Evolutionary conservation across 169 alveolate genomes (phyloP).

Genomic region (Plasmodium gallinaceum): DNA sequence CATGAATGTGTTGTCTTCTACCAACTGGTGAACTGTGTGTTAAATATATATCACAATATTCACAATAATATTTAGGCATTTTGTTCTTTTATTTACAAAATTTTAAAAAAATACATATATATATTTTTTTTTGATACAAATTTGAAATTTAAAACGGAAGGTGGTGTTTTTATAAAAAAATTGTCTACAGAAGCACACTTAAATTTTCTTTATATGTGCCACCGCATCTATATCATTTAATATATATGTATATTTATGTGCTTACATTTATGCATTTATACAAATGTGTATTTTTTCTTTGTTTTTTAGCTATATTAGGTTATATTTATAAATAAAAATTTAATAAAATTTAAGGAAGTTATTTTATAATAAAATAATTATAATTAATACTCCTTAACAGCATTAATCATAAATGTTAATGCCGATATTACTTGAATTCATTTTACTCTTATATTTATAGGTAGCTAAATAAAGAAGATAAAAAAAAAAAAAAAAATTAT

Average conservation of each 20-base stretch:
- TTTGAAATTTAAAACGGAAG: no score
- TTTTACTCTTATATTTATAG: no score
- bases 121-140: background rate
- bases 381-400: no score
- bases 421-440: no score
- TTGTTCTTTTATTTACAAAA: slow-evolving; percentile 1
- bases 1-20: slow-evolving; percentile 97
- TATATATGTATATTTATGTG: background rate
- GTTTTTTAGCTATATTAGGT: no score
- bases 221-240: background rate
- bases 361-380: no score
- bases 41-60: slow-evolving; percentile 98
- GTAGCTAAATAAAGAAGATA: no score
- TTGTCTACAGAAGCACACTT: background rate
- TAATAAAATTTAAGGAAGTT: no score
- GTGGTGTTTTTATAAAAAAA: background rate
- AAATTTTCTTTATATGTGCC: background rate
- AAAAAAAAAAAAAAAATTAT: no score
- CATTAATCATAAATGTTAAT: no score
- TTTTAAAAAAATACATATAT: background rate
- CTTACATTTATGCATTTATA: background rate
- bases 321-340: no score
- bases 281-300: background rate
- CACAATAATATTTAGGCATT: slow-evolving; percentile 99
- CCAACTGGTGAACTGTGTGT: slow-evolving; percentile 99